Evolutionary conservation across 495 filamentous ascomycete species (phyloP).

Genomic region (Penicillium daleae): DNA sequence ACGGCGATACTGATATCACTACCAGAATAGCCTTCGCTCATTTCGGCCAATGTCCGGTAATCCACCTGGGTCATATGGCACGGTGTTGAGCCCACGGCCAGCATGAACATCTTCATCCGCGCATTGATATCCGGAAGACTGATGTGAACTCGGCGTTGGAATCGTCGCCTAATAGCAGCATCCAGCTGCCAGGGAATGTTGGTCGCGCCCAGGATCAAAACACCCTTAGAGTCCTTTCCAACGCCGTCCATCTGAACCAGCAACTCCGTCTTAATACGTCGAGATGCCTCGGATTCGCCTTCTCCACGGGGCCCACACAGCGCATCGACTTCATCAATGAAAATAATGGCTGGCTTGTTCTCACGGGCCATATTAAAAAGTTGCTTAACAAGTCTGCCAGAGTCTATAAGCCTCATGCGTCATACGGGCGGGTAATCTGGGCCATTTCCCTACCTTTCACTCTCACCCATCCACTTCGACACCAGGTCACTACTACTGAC

Average conservation of each 20-base stretch:
- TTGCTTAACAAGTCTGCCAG: slow-evolving; percentile 84
- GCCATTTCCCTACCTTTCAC: slow-evolving; percentile 70
- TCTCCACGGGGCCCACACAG: slow-evolving; percentile 95
- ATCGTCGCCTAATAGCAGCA: slow-evolving; percentile 94
- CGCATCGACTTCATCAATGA: slow-evolving; percentile 98
- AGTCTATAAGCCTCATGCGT: slow-evolving; percentile 22
- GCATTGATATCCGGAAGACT: slow-evolving; percentile 85
- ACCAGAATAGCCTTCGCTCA: slow-evolving; percentile 92
- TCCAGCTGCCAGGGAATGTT: slow-evolving; percentile 99
- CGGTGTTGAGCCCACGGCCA: slow-evolving; percentile 87
- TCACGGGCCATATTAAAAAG: slow-evolving; percentile 98
- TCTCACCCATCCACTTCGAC: slow-evolving; percentile 99
- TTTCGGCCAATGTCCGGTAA: slow-evolving; percentile 73
- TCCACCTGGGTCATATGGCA: slow-evolving; percentile 81
- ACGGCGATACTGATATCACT: slow-evolving; percentile 96
- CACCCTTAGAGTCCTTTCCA: slow-evolving; percentile 88
- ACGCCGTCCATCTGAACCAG: slow-evolving; percentile 99
- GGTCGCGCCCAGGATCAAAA: slow-evolving; percentile 93
- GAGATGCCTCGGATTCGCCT: slow-evolving; percentile 95
- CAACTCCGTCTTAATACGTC: slow-evolving; percentile 97
- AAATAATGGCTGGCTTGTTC: slow-evolving; percentile 98
- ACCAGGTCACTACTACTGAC: slow-evolving; percentile 96
- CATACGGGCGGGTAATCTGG: background rate
- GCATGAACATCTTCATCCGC: slow-evolving; percentile 95
- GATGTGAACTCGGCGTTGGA: slow-evolving; percentile 96